Evolutionary conservation across 768 basidiomycete genomes (phyloP), one percentile per base, ranked within the genome.

Genomic region (Boletus reticuloceps): DNA sequence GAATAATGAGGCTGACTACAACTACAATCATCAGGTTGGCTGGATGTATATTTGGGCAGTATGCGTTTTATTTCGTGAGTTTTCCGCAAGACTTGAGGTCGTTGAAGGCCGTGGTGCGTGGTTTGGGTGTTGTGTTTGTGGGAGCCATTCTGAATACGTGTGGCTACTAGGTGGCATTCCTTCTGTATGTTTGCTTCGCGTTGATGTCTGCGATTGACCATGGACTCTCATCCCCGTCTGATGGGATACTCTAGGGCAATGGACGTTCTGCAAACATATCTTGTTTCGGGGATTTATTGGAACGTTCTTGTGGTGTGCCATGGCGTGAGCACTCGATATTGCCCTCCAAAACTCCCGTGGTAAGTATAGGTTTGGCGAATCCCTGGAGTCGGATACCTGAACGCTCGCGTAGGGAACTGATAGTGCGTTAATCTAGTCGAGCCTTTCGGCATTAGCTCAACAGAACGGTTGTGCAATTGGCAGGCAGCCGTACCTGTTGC

Each of bases 11-110:
- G 22, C 51, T 55, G 11, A 55, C 25, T 8, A 16, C 6, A 17
- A 22, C 22, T 11, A 16, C 7, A 0, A 42, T 27, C 0, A 2
- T 13, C 17, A 61, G 59, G 50, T 34, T 61, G 17, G 56, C 47
- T 10, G 60, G 59, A 5, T 61, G 60, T 20, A 53, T 50, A 14
- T 6, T 61, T 0, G 60, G 59, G 2, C 60, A 56, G 34, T 46
- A 42, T n/a, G 29, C 50, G 3, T 50, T 57, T 43, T 62, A 61
- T 16, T 58, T 48, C 29, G 40, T 16, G 14, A 51, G 41, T 25
- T 60, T 60, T 34, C 53, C 59, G 8, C 39, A 16, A 8, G 59
- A 61, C 25, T 16, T 53, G 3, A 50, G 27, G 31, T 29, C 51
- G 9, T 13, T 61, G 48, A 61, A 61, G 16, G 19, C 10, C 0